Base-by-base conservation (phyloP, 2,329 filamentous ascomycete species). In the Hypoxylon sp. region DNA sequence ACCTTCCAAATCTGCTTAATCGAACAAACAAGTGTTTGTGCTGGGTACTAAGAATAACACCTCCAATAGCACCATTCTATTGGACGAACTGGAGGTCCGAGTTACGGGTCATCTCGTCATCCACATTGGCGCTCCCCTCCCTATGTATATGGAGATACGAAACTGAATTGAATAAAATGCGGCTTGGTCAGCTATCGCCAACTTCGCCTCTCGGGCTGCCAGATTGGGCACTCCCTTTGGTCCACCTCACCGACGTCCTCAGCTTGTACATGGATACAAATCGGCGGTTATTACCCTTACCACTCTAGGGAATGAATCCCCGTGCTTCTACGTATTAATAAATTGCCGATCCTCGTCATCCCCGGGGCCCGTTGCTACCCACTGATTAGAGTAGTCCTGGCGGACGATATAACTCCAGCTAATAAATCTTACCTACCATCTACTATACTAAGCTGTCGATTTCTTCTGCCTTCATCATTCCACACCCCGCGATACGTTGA, bases 311-410 rank as follows among this genome's bases (percentile, higher is more conserved):
- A 54, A 55, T 26, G 5, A 11, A 22, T 35, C 59, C 60, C 66
- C 66, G 51, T 61, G 51, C 54, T 37, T 52, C 61, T 66, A 54
- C 59, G 29, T 31, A 31, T 71, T 66, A 59, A 69, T 68, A 67
- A 71, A 67, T 22, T 66, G 63, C 69, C 66, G 66, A 71, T 71
- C 69, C 67, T 67, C 51, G 54, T 59, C 57, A 17, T 57, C 31
- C 19, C 47, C 59, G 24, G 22, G 26, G 17, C 17, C 26, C 39
- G 46, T 57, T 59, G 26, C 29, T 37, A 66, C 19, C 54, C 60
- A 54, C 52, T 33, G 44, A 26, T 39, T 46, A 33, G 29, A 57
- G 17, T 35, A 46, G 52, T 39, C 47, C 47, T 46, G 19, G n/a
- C 44, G 19, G 47, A 22, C 35, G 14, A 55, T 47, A 51, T 62